Base-by-base conservation (phyloP, 2,329 filamentous ascomycete species). In the Colletotrichum lindemuthianum region DNA sequence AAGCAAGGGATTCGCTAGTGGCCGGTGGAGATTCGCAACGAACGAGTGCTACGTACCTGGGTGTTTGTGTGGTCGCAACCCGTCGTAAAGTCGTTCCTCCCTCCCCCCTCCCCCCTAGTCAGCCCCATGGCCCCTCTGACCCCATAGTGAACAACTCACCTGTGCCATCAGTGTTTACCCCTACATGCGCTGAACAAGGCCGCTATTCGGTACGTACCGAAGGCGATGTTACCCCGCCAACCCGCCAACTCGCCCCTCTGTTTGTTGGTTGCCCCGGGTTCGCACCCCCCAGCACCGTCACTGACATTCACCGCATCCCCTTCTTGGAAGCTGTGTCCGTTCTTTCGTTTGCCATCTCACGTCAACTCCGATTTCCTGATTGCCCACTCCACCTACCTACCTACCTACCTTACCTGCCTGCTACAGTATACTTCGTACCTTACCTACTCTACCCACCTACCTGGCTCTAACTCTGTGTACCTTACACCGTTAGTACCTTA, bases 221-320 rank as follows among this genome's bases (percentile, higher is more conserved):
- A 24, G 63, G 61, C 50, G 16, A n/a, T 6, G 60, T 69, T 63
- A 45, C 68, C 68, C 65, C 40, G 67, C 51, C 68, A 61, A 69
- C 68, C 65, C 40, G 67, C 51, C 68, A 61, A 69, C 68, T 15
- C 48, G 66, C 68, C 67, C 68, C 61, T 65, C 59, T 68, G 59
- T 66, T 69, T 69, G 66, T 68, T 68, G 59, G 66, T 66, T 63
- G 63, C 63, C 58, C 63, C 58, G 63, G 58, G 63, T 55, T 59
- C 58, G 45, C 51, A 43, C 52, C 58, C 63, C 58, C 59, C 58
- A 24, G 24, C 24, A 59, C 52, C 47, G 56, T 55, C 63, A 52
- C 59, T 65, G 58, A 63, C 63, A 65, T 65, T 65, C 63, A 65
- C 63, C 63, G 63, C 63, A 65, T 65, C 63, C 63, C 63, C 51